phyloP scores from a whole-genome alignment of 2,329 filamentous ascomycete genomes.

The Ploettnerulaceae sp. region DNA sequence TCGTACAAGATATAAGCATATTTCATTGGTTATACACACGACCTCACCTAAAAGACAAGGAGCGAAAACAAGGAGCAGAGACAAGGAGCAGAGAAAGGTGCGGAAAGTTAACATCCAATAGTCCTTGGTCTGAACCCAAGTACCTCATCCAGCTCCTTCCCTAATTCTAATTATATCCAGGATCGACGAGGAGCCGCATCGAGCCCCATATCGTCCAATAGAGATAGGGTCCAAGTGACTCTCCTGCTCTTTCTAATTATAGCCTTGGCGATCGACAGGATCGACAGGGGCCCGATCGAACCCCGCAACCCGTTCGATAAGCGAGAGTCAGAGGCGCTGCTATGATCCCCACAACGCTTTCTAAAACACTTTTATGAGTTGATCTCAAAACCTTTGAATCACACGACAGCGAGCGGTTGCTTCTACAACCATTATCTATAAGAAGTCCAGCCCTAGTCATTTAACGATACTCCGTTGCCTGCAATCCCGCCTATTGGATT shows the following conservation, averaged over 20 bases:
- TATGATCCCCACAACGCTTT: not conserved
- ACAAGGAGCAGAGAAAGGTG: not conserved
- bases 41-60: no score
- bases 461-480: not conserved
- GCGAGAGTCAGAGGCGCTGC: not conserved
- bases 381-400: not conserved
- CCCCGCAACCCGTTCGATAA: not conserved
- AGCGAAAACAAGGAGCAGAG: no score
- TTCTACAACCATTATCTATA: not conserved
- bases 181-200: constrained; percentile 10
- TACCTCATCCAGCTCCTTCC: constrained; percentile 9
- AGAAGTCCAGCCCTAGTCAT: not conserved
- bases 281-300: not conserved
- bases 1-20: no score
- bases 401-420: not conserved
- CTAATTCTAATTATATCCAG: constrained; percentile 15
- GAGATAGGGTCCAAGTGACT: constrained; percentile 10
- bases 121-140: not conserved
- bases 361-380: not conserved
- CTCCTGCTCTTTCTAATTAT: not conserved
- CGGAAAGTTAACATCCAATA: not conserved
- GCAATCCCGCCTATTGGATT: not conserved
- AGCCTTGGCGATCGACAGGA: not conserved
- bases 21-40: no score
- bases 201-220: constrained; percentile 10